Evolutionary conservation across 805 yeast species (phyloP), one percentile per base, ranked within the genome.

Genomic region (Candida rishiriensis): DNA sequence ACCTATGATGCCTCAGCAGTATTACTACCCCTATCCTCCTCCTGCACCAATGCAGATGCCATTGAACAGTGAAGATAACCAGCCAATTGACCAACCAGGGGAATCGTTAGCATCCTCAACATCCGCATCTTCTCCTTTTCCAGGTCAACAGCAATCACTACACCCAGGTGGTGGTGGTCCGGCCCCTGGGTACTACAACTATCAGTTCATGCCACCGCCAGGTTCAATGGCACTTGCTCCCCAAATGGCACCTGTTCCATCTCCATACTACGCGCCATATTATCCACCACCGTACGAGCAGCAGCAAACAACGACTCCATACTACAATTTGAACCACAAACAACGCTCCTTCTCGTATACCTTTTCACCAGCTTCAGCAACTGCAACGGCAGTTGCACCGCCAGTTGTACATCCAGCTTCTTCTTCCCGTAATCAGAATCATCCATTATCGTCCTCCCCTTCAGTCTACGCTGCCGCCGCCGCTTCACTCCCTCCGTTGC

Each of bases 341-440:
- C 33, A 30, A 30, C 33, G 14, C 4, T 30, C 33, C 33, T 30
- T 30, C 10, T 30, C 14, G 14, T 30, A 33, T 35, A 29, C 38
- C 43, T 13, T 43, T 35, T 40, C 42, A 44, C 33, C 44, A 37
- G 17, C 29, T 21, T 10, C 36, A 45, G 29, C 38, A 29, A 28
- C 43, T 31, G 33, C 46, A n/a, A 38, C 40, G 32, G 10, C 42
- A 34, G 14, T 40, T 17, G 8, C 36, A 28, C 28, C 14, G 10
- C 40, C 33, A 29, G 41, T 18, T 30, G 10, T 9, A 34, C 7
- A 3, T 17, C 33, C 28, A 28, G 26, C 5, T 26, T 7, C 29
- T 16, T 15, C 36, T 14, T 34, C 38, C n/a, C 29, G n/a, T n/a
- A n/a, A 18, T 14, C 16, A 28, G 16, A 37, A 8, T 14, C 39